Evolutionary conservation across 2,329 filamentous ascomycete genomes (phyloP).

Genomic region (Drechmeria coniospora): DNA sequence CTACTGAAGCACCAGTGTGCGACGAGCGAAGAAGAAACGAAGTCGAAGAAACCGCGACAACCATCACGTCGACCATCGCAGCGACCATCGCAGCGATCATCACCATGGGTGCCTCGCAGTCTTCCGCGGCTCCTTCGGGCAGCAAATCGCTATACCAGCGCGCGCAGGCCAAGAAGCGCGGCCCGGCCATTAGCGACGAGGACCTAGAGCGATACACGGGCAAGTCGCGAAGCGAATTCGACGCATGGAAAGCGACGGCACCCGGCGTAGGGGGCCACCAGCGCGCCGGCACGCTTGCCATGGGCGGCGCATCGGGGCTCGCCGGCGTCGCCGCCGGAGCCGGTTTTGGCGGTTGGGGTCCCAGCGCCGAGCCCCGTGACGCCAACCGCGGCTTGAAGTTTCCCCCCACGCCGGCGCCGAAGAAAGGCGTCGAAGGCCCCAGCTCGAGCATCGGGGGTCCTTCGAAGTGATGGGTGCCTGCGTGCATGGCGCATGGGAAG

Average conservation of each 20-base stretch:
- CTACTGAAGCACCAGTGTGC: too few species aligned
- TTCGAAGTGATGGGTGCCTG: too few species aligned
- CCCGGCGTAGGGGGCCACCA: constrained; percentile 26
- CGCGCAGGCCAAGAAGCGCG: constrained; percentile 16
- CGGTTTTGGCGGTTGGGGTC: constrained; percentile 21
- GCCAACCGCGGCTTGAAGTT: constrained; percentile 19
- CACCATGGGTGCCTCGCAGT: constrained; percentile 5
- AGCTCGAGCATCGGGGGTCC: too few species aligned
- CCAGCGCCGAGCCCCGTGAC: constrained; percentile 11
- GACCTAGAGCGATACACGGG: constrained; percentile 26
- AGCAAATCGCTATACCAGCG: constrained; percentile 15
- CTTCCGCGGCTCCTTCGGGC: not conserved
- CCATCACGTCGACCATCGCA: not conserved
- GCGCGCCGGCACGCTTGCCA: constrained; percentile 16
- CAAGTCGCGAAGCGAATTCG: constrained; percentile 19
- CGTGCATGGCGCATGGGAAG: too few species aligned
- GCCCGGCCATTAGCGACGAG: constrained; percentile 18
- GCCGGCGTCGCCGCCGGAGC: constrained; percentile 13
- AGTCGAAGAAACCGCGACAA: too few species aligned
- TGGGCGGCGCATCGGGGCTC: constrained; percentile 16
- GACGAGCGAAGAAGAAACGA: too few species aligned
- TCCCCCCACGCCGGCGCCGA: constrained; percentile 10
- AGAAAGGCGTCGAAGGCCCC: too few species aligned
- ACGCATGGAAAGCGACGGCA: constrained; percentile 19
- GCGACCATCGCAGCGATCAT: not conserved